Base-by-base conservation (phyloP, 2,329 filamentous ascomycete genomes). In the Ophiostoma quercus region DNA sequence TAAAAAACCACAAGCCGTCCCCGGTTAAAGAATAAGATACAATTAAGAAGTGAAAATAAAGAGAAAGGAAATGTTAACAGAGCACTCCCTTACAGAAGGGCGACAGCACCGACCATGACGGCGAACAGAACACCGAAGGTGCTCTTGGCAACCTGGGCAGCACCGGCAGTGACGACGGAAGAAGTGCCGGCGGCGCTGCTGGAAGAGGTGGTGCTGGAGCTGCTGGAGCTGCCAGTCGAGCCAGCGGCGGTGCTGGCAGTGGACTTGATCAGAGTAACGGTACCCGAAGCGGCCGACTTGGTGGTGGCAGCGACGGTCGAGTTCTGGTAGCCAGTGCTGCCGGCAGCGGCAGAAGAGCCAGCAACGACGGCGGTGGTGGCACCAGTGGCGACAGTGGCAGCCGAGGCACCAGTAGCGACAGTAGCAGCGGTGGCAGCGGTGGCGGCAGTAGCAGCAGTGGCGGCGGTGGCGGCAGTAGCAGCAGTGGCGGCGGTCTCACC, bases 31-130 rank as follows among this genome's bases (percentile, higher is more conserved):
- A 65, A 41, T 39, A 14, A 65, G 19, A 39, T 37, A 65, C 62
- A 39, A n/a, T 37, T 19, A 65, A 65, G 62, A 65, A 39, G 62
- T 25, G 62, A 39, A 65, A 22, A 34, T 63, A 8, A 19, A 63
- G 29, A 39, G 34, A 65, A 39, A 39, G 29, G 60, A 76, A 34
- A 75, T 77, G 73, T 75, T 74, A 71, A 75, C 75, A 68, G 76
- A 74, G 70, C 73, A 73, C 57, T 75, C 67, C n/a, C 12, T 71
- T 65, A 71, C 67, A 71, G 51, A 7, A 71, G 68, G 8, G 32
- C 67, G 8, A 65, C 65, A 14, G 43, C 70, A 19, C 67, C 68
- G 25, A 29, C 57, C 63, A 69, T 9, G 57, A 66, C 67, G 22
- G 70, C 68, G 34, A 62, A 25, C 25, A 69, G 57, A 9, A 67